Evolutionary conservation across 2,329 filamentous ascomycete genomes (phyloP).

Genomic region (Raffaelea deltoideospora): DNA sequence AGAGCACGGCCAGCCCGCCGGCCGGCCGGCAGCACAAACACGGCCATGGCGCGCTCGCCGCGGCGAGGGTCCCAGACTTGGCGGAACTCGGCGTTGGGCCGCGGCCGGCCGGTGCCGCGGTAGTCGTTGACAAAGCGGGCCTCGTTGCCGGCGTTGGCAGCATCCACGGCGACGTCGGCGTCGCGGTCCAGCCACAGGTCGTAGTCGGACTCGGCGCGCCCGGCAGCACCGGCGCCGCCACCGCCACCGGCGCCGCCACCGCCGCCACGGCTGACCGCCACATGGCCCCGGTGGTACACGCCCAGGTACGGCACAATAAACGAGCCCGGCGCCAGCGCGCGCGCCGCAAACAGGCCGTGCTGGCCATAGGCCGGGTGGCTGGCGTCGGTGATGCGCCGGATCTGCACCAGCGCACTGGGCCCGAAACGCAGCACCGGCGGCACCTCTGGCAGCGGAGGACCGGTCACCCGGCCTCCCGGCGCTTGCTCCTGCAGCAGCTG

Average conservation of each 20-base stretch:
- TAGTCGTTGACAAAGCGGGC: constrained; percentile 54
- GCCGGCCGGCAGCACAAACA: constrained; percentile 36
- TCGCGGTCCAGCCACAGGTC: constrained; percentile 48
- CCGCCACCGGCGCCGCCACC: too few species aligned
- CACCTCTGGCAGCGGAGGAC: constrained; percentile 3
- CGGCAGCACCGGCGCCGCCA: constrained; percentile 4
- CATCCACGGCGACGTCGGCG: constrained; percentile 43
- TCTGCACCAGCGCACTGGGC: constrained; percentile 34
- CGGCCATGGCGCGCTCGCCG: constrained; percentile 38
- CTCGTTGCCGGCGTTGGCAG: constrained; percentile 42
- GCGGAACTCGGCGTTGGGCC: constrained; percentile 43
- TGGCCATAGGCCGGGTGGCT: constrained; percentile 44
- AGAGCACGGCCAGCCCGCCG: constrained; percentile 18
- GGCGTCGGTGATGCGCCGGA: constrained; percentile 33
- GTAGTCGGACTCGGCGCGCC: constrained; percentile 39
- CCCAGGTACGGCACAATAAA: constrained; percentile 50
- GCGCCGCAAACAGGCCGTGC: constrained; percentile 43
- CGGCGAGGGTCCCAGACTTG: constrained; percentile 39
- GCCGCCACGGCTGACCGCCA: constrained; percentile 16
- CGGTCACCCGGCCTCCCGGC: neutral
- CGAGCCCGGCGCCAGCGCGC: constrained; percentile 33
- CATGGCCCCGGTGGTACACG: constrained; percentile 30
- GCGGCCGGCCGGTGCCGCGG: constrained; percentile 31
- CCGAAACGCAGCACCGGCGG: constrained; percentile 15
- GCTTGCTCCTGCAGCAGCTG: constrained; percentile 19